phyloP scores from a whole-genome alignment of 2,329 filamentous ascomycete genomes.

The Xylariales sp. region DNA sequence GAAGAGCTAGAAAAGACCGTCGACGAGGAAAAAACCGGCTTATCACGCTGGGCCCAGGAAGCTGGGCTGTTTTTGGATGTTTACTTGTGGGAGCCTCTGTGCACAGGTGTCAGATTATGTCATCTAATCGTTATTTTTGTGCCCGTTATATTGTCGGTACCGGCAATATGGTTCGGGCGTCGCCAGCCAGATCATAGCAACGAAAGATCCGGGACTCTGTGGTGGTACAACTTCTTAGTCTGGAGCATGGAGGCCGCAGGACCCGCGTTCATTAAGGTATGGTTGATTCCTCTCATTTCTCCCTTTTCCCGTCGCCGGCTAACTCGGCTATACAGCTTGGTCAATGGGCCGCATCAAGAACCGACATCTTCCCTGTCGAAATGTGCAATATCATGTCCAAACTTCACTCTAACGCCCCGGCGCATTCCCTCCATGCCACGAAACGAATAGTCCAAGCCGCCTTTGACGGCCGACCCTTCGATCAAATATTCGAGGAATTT shows the following conservation, averaged over 20 bases:
- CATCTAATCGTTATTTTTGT: conserved; percentile 91
- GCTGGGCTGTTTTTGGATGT: conserved; percentile 75
- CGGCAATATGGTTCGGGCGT: conserved; percentile 81
- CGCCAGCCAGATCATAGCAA: conserved; percentile 73
- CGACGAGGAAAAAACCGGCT: conserved; percentile 68
- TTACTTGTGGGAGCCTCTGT: conserved; percentile 85
- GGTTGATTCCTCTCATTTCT: conserved; percentile 17
- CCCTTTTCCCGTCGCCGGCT: conserved; percentile 26
- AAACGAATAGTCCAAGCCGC: conserved; percentile 82
- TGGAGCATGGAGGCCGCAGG: conserved; percentile 91
- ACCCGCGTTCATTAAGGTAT: conserved; percentile 95
- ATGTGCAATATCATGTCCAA: conserved; percentile 95
- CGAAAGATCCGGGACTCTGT: conserved; percentile 83
- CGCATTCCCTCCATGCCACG: conserved; percentile 85
- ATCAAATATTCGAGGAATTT: conserved; percentile 97
- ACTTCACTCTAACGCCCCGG: conserved; percentile 92
- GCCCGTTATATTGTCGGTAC: conserved; percentile 84
- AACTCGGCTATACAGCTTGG: conserved; percentile 72
- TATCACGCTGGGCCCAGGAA: conserved; percentile 68
- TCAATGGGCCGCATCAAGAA: conserved; percentile 96
- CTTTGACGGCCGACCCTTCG: conserved; percentile 82
- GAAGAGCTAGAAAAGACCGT: conserved; percentile 80
- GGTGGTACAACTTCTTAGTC: conserved; percentile 95
- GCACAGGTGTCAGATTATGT: conserved; percentile 87
- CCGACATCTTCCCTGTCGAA: conserved; percentile 94